Evolutionary conservation across 1,284 basidiomycete species (phyloP), one percentile per base, ranked within the genome.

Genomic region (Leucoagaricus sp.): DNA sequence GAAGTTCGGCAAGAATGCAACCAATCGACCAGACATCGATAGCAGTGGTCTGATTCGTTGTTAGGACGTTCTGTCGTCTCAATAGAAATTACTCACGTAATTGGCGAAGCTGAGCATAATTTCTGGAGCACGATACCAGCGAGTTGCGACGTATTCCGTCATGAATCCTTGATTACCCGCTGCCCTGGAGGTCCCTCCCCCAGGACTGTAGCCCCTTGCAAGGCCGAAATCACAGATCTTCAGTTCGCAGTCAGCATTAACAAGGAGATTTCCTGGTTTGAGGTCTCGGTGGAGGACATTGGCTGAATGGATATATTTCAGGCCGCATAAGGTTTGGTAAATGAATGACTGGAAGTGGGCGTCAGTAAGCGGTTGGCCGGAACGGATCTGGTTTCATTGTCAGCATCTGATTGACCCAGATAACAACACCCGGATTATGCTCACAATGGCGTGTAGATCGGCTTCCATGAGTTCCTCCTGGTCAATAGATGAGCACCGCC

Each of bases 191-290:
- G 86, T 80, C 53, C 87, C 80, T 50, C 85, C 84, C 3, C 89
- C 93, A 53, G 95, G 87, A 13, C 84, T 94, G 73, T 98, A 98
- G 1, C 96, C 97, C 66, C 97, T 81, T 2, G 97, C 96, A 41
- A 99, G 84, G 46, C 97, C 97, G 71, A 99, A 99, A 74, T 99
- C 97, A 69, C 97, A 99, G 64, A 99, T 99, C 80, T 95, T 96
- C 67, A 96, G 84, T 70, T 96, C 94, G 70, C 96, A 99, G 72
- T 99, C 96, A 38, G 97, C 96, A 68, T 99, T 99, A 60, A 99
- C 96, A 60, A 98, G 87, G 34, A 98, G 79, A 72, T 95, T 95
- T 53, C 94, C 94, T 1, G 97, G 97, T 71, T 99, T 99, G 56
- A 99, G 83, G 73, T 99, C 97, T 38, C 97, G 91, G 72, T 99